Base-by-base conservation (phyloP, 1,284 basidiomycete species). In the Leucoagaricus sp. region DNA sequence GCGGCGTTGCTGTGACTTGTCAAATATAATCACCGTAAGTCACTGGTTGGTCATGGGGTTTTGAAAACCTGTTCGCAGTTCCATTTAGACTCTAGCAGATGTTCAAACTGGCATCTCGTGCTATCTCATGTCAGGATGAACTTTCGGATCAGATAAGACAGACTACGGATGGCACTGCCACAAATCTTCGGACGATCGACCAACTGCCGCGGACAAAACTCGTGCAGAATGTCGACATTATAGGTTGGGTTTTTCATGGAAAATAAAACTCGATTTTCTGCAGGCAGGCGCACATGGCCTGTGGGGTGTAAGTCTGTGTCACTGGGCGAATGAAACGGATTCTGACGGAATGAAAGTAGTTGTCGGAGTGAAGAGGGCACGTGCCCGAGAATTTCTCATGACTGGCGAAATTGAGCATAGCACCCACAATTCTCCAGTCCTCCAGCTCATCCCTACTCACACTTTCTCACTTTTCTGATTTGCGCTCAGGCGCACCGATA, bases 401-500 rank as follows among this genome's bases (percentile, higher is more conserved):
- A n/a, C n/a, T n/a, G 50, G 34, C 29, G 44, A 8, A 25, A 26
- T 46, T 28, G 7, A 9, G n/a, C 21, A 10, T 31, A 33, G 48
- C 25, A 28, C 49, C 26, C n/a, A n/a, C n/a, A n/a, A n/a, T n/a
- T n/a, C n/a, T 41, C 25, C 36, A 26, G 33, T 28, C 23, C 42
- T 53, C 17, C 40, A 33, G n/a, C 13, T 23, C 29, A 19, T 26
- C 44, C 1, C 29, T 19, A 25, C n/a, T 46, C 31, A 19, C 13
- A 25, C 23, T 38, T 26, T 31, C 29, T 38, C 40, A 29, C 25
- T 38, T 44, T 45, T n/a, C 23, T n/a, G 10, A 10, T 23, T 51
- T 19, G 49, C 49, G 25, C 36, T 10, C 25, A 51, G 49, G 51
- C 41, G 42, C 29, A 13, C 31, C 21, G 42, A 53, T 49, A 48